Evolutionary conservation across 2,329 filamentous ascomycete species (phyloP), one percentile per base, ranked within the genome.

Genomic region (Epicoccum nigrum): DNA sequence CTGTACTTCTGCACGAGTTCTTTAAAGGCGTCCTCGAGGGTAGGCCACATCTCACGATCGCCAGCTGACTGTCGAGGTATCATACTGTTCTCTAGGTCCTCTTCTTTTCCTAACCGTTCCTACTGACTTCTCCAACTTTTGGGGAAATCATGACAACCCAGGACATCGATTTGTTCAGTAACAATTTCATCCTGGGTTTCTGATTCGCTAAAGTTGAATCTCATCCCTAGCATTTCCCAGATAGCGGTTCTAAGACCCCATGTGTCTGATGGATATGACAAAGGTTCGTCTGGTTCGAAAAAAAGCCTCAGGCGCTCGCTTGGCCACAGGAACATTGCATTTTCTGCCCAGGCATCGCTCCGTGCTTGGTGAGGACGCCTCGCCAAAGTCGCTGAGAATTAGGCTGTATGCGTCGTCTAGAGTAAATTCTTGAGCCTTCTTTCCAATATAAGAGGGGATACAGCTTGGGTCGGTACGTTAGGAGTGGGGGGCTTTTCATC

Each of bases 191-290:
- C 50, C 33, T n/a, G 28, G 13, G 49, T 35, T 45, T 56, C 49
- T 16, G 31, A 23, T 21, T 53, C 49, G 23, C 54, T 47, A 33
- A 56, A 56, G 41, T 50, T 38, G 25, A 39, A 50, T 20, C 54
- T 53, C 49, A 53, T 56, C 7, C 54, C 54, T 25, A 54, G 17
- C 2, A 56, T 56, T 40, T 56, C 49, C 54, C 54, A 56, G n/a
- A 56, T 50, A n/a, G 54, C 49, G 39, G 45, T 53, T 31, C 41
- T 49, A 34, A 56, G 54, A 37, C 49, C 53, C 54, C 49, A 56
- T 43, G 53, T 53, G 25, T 56, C 54, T 47, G 49, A 56, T 31
- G 54, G 31, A 23, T 53, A 56, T 25, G 54, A 51, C n/a, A 56
- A 12, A 27, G 32, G 41, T 16, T 46, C 41, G 42, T 54, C 25